Evolutionary conservation across 169 alveolate species (phyloP).

Genomic region (Plasmodium vinckei): DNA sequence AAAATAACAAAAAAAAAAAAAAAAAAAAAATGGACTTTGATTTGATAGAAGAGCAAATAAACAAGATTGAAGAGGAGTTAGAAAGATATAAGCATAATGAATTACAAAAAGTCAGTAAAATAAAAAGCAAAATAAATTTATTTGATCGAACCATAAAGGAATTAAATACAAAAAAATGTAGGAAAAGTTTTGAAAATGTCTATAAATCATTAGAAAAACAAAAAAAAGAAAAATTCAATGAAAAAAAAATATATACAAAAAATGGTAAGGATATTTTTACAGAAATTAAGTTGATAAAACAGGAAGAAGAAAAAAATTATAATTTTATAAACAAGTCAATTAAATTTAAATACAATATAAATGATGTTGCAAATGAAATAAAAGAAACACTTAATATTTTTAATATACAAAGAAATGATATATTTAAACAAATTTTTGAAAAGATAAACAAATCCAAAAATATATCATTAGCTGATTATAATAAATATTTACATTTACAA

Average conservation of each 20-base stretch:
- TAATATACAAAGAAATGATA: constrained; percentile 28
- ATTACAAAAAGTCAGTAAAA: constrained; percentile 13
- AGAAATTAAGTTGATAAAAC: constrained; percentile 21
- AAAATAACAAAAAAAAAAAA: background rate
- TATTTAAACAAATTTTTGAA: constrained; percentile 39
- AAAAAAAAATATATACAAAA: constrained; percentile 34
- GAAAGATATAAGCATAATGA: constrained; percentile 15
- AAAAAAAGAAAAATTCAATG: constrained; percentile 18
- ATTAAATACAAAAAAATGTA: constrained; percentile 17
- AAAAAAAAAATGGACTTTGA: constrained; percentile 32
- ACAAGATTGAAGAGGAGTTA: constrained; percentile 42
- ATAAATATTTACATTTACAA: constrained; percentile 49
- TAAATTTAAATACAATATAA: constrained; percentile 1
- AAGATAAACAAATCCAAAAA: constrained; percentile 17
- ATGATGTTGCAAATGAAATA: constrained; percentile 35
- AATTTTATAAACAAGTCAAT: constrained; percentile 13
- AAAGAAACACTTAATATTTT: constrained; percentile 22
- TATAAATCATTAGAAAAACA: constrained; percentile 42
- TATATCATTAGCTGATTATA: constrained; percentile 9
- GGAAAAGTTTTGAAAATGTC: constrained; percentile 1
- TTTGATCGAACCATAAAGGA: constrained; percentile 21
- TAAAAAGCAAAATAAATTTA: constrained; percentile 31
- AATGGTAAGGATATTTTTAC: constrained; percentile 19
- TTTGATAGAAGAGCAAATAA: constrained; percentile 34
- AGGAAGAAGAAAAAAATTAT: constrained; percentile 19